These are phyloP conservation scores for Pelargonium cotyledonis DNA, from an alignment of 441 rosid species.

Conservation along the genomic window DNA sequence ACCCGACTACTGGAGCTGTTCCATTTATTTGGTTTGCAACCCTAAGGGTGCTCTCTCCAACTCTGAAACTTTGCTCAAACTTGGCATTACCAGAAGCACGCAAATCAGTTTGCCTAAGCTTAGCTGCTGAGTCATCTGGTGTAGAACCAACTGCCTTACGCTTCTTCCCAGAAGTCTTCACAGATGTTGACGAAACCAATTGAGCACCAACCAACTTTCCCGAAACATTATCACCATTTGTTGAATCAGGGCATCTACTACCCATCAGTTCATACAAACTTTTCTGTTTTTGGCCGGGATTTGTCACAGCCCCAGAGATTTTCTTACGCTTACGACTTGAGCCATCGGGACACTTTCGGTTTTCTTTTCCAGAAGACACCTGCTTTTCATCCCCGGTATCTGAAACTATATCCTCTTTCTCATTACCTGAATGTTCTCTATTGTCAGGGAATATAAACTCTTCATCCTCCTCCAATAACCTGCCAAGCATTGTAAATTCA, in stretches of 20 bases:
- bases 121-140: slow-evolving; percentile 23
- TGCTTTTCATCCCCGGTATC: slow-evolving; percentile 21
- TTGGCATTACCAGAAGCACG: slow-evolving; percentile 23
- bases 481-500: slow-evolving; percentile 39
- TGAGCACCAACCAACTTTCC: slow-evolving; percentile 19
- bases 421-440: slow-evolving; percentile 18
- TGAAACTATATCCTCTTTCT: slow-evolving; percentile 22
- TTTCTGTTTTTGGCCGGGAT: slow-evolving; percentile 43
- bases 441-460: slow-evolving; percentile 31
- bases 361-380: slow-evolving; percentile 25
- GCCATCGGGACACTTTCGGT: slow-evolving; percentile 25
- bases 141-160: slow-evolving; percentile 32
- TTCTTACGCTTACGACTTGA: slow-evolving; percentile 31
- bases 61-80: slow-evolving; percentile 36
- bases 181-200: slow-evolving; percentile 18
- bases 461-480: slow-evolving; percentile 39
- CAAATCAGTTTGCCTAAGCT: slow-evolving; percentile 26
- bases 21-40: slow-evolving; percentile 54
- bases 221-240: slow-evolving; percentile 24
- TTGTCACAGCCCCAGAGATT: slow-evolving; percentile 23
- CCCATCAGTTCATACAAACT: slow-evolving; percentile 50
- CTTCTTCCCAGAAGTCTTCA: slow-evolving; percentile 28
- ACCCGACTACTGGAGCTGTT: slow-evolving; percentile 28
- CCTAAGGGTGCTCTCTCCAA: slow-evolving; percentile 56
- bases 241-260: slow-evolving; percentile 29